Conservation (phyloP, 805 yeast species). For the Starmerella kuoi region DNA sequence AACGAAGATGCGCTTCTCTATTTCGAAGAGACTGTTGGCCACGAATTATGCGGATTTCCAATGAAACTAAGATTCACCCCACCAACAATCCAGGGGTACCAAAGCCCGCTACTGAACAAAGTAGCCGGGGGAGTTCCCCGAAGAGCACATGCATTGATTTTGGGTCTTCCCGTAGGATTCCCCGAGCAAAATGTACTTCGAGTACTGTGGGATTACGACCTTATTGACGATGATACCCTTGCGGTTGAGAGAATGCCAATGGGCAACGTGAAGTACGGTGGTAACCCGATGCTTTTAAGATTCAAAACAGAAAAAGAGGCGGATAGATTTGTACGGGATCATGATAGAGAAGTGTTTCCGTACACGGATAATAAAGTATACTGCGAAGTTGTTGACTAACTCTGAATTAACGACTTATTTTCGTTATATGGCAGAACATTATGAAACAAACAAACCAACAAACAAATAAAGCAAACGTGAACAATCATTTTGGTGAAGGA, state of each 20-base stretch:
- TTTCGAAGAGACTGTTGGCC: constrained; percentile 38
- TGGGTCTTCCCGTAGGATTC: constrained; percentile 26
- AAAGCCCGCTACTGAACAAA: constrained; percentile 23
- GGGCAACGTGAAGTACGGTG: constrained; percentile 26
- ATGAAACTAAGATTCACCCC: constrained; percentile 37
- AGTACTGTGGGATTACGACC: constrained; percentile 28
- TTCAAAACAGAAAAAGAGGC: constrained; percentile 27
- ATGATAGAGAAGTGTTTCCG: constrained; percentile 24
- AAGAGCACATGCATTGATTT: constrained; percentile 24
- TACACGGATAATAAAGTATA: constrained; percentile 22
- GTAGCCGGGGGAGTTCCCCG: constrained; percentile 20
- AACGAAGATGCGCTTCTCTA: constrained; percentile 41
- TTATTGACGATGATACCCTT: constrained; percentile 25
- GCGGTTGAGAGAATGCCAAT: constrained; percentile 27
- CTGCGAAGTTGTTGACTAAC: constrained; percentile 27
- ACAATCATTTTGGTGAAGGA: too few species aligned
- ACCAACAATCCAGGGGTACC: constrained; percentile 22
- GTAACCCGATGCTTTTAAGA: constrained; percentile 26
- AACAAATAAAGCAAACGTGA: too few species aligned
- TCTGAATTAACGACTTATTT: too few species aligned
- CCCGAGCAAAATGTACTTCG: constrained; percentile 21
- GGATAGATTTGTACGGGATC: constrained; percentile 25
- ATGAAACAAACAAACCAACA: too few species aligned
- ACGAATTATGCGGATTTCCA: constrained; percentile 40
- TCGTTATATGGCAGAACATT: neutral